Evolutionary conservation across 176 grass and related monocot genomes (phyloP).

Genomic region (Aegilops tauschii): DNA sequence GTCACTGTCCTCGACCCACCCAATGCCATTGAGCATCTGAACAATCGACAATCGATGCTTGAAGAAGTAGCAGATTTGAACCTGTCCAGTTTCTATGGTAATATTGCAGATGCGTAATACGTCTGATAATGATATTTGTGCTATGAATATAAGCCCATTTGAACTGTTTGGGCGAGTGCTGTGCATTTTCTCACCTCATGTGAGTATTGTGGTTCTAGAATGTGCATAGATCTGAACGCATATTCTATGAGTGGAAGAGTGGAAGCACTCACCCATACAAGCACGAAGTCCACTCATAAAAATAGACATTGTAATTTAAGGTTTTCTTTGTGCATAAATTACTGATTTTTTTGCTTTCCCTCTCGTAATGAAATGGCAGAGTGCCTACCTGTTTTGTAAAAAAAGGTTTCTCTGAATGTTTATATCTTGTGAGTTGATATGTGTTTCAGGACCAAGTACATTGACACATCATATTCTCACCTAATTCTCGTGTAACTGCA

Average conservation of each 20-base stretch:
- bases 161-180: neutral
- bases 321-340: neutral
- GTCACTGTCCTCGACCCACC: conserved; percentile 91
- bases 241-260: neutral
- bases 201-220: neutral
- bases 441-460: neutral
- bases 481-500: neutral
- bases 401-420: neutral
- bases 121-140: neutral
- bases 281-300: neutral
- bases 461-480: neutral
- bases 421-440: neutral
- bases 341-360: neutral
- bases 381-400: neutral
- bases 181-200: neutral
- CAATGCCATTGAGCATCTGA: conserved; percentile 72
- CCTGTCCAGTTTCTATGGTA: conserved; percentile 82
- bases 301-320: neutral
- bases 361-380: neutral
- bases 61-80: conserved; percentile 84
- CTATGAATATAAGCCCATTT: neutral
- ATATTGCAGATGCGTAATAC: conserved; percentile 5
- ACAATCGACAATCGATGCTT: conserved; percentile 94
- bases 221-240: neutral
- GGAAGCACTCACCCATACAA: neutral